A percentile compares a stretch with the other conserved stretches of the same genome.
These are phyloP conservation scores for Claviceps fusiformis DNA, from an alignment of 2,329 filamentous ascomycete genomes.

Conservation along the genomic window DNA sequence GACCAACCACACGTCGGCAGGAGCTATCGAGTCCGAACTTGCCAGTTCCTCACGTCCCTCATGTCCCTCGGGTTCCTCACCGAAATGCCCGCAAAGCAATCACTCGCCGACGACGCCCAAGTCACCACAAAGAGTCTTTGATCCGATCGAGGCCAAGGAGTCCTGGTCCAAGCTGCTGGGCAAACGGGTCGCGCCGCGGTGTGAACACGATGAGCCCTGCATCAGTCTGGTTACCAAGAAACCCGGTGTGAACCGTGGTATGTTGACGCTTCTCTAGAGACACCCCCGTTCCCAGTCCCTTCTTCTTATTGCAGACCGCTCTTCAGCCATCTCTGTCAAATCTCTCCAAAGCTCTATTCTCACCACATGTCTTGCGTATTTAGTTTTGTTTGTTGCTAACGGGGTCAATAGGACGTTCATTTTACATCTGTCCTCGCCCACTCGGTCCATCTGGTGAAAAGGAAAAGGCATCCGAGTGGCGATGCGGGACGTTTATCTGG, in stretches of 20 bases:
- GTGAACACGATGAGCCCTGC: constrained; percentile 82
- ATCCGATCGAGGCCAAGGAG: constrained; percentile 61
- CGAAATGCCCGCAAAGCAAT: background rate
- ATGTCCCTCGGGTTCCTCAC: background rate
- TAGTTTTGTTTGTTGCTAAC: background rate
- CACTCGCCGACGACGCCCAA: background rate
- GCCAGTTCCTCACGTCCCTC: background rate
- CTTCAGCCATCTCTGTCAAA: background rate
- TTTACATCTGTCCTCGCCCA: constrained; percentile 55
- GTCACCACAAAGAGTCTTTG: constrained; percentile 35
- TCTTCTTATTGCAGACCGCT: background rate
- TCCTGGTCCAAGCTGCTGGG: constrained; percentile 77
- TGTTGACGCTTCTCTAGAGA: constrained; percentile 15
- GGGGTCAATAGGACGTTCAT: constrained; percentile 38
- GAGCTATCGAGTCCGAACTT: background rate
- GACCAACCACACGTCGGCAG: background rate
- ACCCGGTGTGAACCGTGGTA: constrained; percentile 66
- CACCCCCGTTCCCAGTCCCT: too few relatives aligned
- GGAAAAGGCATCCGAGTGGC: constrained; percentile 73
- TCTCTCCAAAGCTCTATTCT: background rate
- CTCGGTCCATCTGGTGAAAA: constrained; percentile 76
- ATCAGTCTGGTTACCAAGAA: constrained; percentile 78
- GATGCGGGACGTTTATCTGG: constrained; percentile 74
- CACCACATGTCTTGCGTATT: background rate
- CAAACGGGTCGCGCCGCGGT: constrained; percentile 60